Percentiles rank a stretch among this genome's conserved stretches.
phyloP scores from a whole-genome alignment of 2,329 filamentous ascomycete genomes.

The Ceratocystis lukuohia region DNA sequence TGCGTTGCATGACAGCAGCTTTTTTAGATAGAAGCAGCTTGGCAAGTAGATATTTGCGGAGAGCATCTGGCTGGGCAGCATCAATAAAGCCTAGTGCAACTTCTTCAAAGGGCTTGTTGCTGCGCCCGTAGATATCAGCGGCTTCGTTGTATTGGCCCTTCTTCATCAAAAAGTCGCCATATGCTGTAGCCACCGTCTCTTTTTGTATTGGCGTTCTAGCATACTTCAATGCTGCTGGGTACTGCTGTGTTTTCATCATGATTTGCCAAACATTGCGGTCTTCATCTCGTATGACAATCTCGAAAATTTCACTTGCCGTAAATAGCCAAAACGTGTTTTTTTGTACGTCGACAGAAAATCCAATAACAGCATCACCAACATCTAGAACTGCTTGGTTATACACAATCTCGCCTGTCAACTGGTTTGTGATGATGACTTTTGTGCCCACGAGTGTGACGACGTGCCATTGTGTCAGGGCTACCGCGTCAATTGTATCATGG shows the following conservation, averaged over 20 bases:
- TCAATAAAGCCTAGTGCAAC: slow-evolving; percentile 87
- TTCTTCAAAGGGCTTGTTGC: slow-evolving; percentile 93
- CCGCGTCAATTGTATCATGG: slow-evolving; percentile 61
- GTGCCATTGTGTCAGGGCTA: slow-evolving; percentile 88
- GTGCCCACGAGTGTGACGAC: slow-evolving; percentile 72
- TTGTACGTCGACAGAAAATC: slow-evolving; percentile 74
- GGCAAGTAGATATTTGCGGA: slow-evolving; percentile 77
- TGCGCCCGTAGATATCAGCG: slow-evolving; percentile 80
- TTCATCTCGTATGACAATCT: slow-evolving; percentile 82
- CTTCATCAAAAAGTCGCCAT: slow-evolving; percentile 72
- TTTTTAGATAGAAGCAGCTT: slow-evolving; percentile 76
- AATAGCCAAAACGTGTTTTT: slow-evolving; percentile 98
- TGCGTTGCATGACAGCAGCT: slow-evolving; percentile 74
- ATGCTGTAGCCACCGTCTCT: slow-evolving; percentile 82
- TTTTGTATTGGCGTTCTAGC: slow-evolving; percentile 69
- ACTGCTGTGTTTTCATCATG: slow-evolving; percentile 74
- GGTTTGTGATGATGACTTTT: slow-evolving; percentile 71
- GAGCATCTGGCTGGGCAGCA: slow-evolving; percentile 73
- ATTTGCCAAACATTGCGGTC: slow-evolving; percentile 91
- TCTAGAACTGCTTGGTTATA: slow-evolving; percentile 82
- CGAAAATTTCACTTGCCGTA: slow-evolving; percentile 79
- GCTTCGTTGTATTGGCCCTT: slow-evolving; percentile 77
- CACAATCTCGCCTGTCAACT: slow-evolving; percentile 70
- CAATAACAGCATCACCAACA: slow-evolving; percentile 64
- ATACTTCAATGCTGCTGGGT: slow-evolving; percentile 75